Base-by-base conservation (phyloP, 2,329 filamentous ascomycete genomes). In the Aureobasidium musti region DNA sequence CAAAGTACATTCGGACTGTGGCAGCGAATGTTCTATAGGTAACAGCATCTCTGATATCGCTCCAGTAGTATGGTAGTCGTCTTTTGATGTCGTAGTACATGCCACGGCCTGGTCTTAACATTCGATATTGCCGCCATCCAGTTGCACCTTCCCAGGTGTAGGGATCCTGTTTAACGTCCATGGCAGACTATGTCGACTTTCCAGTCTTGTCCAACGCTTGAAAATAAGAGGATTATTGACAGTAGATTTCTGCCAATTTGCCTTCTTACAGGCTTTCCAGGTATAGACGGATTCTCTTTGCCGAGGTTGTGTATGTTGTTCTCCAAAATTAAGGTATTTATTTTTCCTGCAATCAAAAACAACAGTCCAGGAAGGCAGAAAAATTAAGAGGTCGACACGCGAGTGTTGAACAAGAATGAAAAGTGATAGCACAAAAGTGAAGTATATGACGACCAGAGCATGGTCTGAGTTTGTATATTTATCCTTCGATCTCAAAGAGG, bases 1-100 rank as follows among this genome's bases (percentile, higher is more conserved):
- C 82, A 74, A 86, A 86, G 74, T 86, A 86, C 76, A 86, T 87
- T 2, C 83, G 82, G 13, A 87, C 75, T 0, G 81, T 85, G 67
- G 81, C 84, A 6, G 84, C 82, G 47, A 86, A 75, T 3, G 81
- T 83, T 19, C 84, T 77, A 70, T 86, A 87, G 5, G 81, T 84
- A 69, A 81, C 80, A 5, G 82, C 84, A 74, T 87, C 84, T 2
- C 71, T 77, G 50, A 85, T 82, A 70, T 87, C 84, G 70, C 80
- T 83, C 79, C 79, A 80, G 73, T 86, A 86, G 72, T 82, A 86
- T 13, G 81, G 83, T n/a, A 82, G 71, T 47, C 84, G 77, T 64
- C 84, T 75, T 67, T 79, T 78, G 35, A 86, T 75, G 72, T 86
- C 83, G 71, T 83, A 79, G 70, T 82, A 84, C 79, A 86, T 86